These are phyloP conservation scores for Poa annua DNA, from an alignment of 176 grass and related monocot genomes.

Conservation along the genomic window DNA sequence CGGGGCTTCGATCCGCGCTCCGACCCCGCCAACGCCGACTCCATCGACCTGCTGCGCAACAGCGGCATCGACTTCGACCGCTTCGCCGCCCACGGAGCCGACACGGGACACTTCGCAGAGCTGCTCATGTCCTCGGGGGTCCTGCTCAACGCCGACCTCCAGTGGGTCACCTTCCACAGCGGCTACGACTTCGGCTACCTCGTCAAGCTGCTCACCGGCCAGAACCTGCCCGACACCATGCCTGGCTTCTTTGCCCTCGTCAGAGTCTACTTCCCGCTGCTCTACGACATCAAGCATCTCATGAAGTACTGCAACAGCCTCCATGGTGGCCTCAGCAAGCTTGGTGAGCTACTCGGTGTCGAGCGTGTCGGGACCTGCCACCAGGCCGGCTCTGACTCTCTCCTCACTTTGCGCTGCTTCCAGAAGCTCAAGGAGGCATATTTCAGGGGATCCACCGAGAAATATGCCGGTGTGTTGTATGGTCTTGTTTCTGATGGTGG, in stretches of 20 bases:
- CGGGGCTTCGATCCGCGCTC: slow-evolving; percentile 58
- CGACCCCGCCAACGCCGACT: slow-evolving; percentile 53
- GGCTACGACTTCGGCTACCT: slow-evolving; percentile 85
- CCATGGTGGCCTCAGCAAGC: slow-evolving; percentile 72
- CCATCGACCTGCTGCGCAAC: slow-evolving; percentile 65
- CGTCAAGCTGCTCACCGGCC: slow-evolving; percentile 60
- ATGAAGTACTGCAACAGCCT: slow-evolving; percentile 68
- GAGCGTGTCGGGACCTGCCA: slow-evolving; percentile 65
- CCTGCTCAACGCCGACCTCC: slow-evolving; percentile 56
- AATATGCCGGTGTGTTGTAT: slow-evolving; percentile 75
- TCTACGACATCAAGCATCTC: slow-evolving; percentile 86
- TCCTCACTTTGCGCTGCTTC: slow-evolving; percentile 59
- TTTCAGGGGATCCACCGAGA: slow-evolving; percentile 45
- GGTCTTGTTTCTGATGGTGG: slow-evolving; percentile 61
- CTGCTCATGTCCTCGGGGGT: slow-evolving; percentile 77
- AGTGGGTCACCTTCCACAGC: slow-evolving; percentile 83
- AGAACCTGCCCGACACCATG: slow-evolving; percentile 57
- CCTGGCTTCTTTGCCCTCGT: slow-evolving; percentile 50
- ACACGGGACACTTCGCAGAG: slow-evolving; percentile 64
- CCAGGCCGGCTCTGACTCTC: slow-evolving; percentile 74
- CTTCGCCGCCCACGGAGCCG: slow-evolving; percentile 51
- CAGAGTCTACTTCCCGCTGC: slow-evolving; percentile 64
- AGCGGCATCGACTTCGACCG: slow-evolving; percentile 71
- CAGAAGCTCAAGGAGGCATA: slow-evolving; percentile 59
- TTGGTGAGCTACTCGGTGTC: slow-evolving; percentile 52